These are phyloP conservation scores for Dothideomycetes sp. DNA, from an alignment of 2,329 filamentous ascomycete genomes.

Conservation along the genomic window DNA sequence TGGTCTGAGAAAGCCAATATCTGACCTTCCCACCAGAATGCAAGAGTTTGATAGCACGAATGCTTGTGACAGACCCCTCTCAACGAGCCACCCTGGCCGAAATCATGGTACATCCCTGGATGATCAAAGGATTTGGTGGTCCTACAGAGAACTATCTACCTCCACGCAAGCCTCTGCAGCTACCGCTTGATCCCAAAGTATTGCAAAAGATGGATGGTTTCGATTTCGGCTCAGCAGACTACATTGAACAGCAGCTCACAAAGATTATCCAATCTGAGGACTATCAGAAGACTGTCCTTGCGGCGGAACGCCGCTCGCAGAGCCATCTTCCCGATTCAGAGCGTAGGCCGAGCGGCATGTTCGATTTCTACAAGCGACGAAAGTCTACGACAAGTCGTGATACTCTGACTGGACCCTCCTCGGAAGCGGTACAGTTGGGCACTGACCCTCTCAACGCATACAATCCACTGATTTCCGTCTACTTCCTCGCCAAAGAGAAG, in stretches of 20 bases:
- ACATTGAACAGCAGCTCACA: conserved; percentile 71
- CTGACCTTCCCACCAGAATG: conserved; percentile 58
- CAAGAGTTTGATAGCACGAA: conserved; percentile 81
- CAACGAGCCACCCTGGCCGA: conserved; percentile 80
- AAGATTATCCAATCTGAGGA: conserved; percentile 88
- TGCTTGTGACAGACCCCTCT: conserved; percentile 90
- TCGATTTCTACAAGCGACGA: conserved; percentile 93
- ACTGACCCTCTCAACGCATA: conserved; percentile 88
- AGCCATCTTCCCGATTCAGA: conserved; percentile 47
- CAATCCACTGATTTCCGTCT: conserved; percentile 84
- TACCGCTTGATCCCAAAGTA: conserved; percentile 74
- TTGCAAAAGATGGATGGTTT: conserved; percentile 95
- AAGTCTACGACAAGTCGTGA: conserved; percentile 86
- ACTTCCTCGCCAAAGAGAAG: conserved; percentile 94
- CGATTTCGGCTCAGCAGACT: conserved; percentile 83
- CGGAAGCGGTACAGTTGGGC: conserved; percentile 73
- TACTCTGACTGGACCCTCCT: conserved; percentile 72
- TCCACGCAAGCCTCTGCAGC: conserved; percentile 68
- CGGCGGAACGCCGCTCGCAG: conserved; percentile 58
- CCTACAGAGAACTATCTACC: conserved; percentile 87
- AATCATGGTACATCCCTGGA: conserved; percentile 93
- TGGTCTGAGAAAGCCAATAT: too few relatives aligned
- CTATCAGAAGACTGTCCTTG: conserved; percentile 74
- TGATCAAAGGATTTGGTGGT: conserved; percentile 79
- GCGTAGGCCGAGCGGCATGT: conserved; percentile 90